Evolutionary conservation across 2,329 filamentous ascomycete genomes (phyloP).

Genomic region (Tolypocladium pustulatum): DNA sequence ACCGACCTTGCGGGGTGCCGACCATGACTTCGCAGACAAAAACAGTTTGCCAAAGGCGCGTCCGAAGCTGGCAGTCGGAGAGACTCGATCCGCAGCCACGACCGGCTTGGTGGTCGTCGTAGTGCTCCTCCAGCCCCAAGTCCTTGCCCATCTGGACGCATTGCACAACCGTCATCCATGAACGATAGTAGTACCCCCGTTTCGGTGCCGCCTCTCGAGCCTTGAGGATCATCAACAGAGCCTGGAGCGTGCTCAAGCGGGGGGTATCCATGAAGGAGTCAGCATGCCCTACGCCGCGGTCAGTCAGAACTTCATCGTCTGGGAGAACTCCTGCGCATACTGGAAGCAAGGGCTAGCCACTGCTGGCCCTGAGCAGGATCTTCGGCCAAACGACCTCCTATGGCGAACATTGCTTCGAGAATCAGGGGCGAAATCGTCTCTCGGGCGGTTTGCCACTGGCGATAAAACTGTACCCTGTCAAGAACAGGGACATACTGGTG

Average conservation of each 20-base stretch:
- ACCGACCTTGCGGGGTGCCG: constrained; percentile 75
- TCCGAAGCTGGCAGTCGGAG: constrained; percentile 74
- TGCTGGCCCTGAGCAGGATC: constrained; percentile 78
- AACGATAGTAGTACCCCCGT: constrained; percentile 90
- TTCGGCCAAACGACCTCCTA: constrained; percentile 72
- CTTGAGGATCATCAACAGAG: constrained; percentile 77
- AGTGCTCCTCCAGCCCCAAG: constrained; percentile 79
- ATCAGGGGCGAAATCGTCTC: constrained; percentile 82
- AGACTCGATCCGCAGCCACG: constrained; percentile 57
- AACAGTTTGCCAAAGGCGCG: constrained; percentile 80
- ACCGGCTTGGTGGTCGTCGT: constrained; percentile 64
- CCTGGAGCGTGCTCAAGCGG: constrained; percentile 83
- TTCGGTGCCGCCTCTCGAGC: constrained; percentile 87
- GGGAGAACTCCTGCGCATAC: constrained; percentile 33
- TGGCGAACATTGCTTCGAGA: constrained; percentile 84
- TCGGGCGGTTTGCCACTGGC: constrained; percentile 78
- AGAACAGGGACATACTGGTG: constrained; percentile 90
- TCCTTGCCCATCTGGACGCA: constrained; percentile 91
- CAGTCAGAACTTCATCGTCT: background rate
- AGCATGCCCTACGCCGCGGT: constrained; percentile 57
- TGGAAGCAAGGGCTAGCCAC: constrained; percentile 83
- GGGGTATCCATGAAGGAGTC: constrained; percentile 91
- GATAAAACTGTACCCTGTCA: constrained; percentile 71
- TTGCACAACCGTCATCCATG: constrained; percentile 92
- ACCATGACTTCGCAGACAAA: constrained; percentile 87